phyloP scores from a whole-genome alignment of 306 rosid species.

The Gleditsia sinensis region DNA sequence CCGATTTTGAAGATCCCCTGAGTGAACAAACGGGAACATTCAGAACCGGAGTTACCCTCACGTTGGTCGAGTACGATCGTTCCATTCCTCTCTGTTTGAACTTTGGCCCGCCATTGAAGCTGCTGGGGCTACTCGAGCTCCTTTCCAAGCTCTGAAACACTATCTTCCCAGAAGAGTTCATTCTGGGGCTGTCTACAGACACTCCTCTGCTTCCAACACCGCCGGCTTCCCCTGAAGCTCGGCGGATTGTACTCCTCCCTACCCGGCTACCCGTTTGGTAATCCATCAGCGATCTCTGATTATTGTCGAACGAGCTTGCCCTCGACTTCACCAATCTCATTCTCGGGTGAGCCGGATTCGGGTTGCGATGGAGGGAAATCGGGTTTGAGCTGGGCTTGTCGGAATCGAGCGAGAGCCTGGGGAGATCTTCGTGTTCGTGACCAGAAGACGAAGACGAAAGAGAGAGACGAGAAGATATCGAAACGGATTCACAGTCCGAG shows the following conservation, averaged over 20 bases:
- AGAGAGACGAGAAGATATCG: constrained; percentile 80
- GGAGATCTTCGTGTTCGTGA: constrained; percentile 89
- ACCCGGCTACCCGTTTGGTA: constrained; percentile 32
- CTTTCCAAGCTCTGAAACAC: constrained; percentile 88
- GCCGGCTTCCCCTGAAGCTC: constrained; percentile 28
- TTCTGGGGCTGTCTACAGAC: constrained; percentile 85
- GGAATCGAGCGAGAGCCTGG: constrained; percentile 76
- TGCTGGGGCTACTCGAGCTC: constrained; percentile 93
- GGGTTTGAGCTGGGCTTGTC: constrained; percentile 50
- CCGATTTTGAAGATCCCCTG: constrained; percentile 72
- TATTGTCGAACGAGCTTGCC: constrained; percentile 39
- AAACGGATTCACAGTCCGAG: constrained; percentile 66
- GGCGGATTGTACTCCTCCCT: constrained; percentile 64
- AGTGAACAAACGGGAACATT: constrained; percentile 90
- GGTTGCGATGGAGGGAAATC: not conserved
- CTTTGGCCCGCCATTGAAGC: constrained; percentile 85
- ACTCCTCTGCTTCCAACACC: constrained; percentile 63
- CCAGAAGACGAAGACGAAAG: constrained; percentile 86
- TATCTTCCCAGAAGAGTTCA: constrained; percentile 93
- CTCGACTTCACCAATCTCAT: constrained; percentile 57
- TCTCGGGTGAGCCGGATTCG: constrained; percentile 43
- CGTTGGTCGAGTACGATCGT: constrained; percentile 84
- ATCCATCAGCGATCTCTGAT: constrained; percentile 37
- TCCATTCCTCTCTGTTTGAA: constrained; percentile 85
- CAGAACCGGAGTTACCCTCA: constrained; percentile 88